phyloP scores from a whole-genome alignment of 2,329 filamentous ascomycete species.

The Aspergillus arachidicola region DNA sequence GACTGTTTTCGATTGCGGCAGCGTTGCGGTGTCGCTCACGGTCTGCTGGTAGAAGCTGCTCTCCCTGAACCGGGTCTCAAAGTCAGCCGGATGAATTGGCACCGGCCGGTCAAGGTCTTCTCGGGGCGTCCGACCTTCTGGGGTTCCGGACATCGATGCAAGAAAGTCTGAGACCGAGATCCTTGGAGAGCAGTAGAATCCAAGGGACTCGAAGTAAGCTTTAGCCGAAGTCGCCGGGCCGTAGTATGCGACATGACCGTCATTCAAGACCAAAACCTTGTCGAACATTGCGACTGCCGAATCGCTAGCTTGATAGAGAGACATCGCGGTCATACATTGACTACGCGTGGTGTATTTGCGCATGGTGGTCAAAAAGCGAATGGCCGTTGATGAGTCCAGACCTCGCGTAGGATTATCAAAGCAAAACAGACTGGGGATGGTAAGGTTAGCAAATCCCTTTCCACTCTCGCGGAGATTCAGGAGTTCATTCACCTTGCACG shows the following conservation, averaged over 20 bases:
- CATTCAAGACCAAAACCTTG: constrained; percentile 77
- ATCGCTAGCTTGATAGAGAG: constrained; percentile 79
- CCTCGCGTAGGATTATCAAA: constrained; percentile 50
- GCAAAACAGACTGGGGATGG: constrained; percentile 58
- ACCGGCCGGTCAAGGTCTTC: neutral
- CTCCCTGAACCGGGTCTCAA: neutral
- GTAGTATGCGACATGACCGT: constrained; percentile 71
- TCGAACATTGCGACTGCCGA: constrained; percentile 75
- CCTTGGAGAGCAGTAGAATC: constrained; percentile 70
- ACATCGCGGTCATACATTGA: constrained; percentile 72
- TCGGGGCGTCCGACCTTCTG: neutral
- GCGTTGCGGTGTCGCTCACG: neutral
- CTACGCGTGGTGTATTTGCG: constrained; percentile 73
- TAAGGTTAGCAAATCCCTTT: constrained; percentile 49
- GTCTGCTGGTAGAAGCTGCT: neutral
- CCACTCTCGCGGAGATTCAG: neutral
- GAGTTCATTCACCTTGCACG: constrained; percentile 49
- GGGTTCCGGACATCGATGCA: constrained; percentile 52
- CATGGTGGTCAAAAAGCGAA: constrained; percentile 66
- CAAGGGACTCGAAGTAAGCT: constrained; percentile 51
- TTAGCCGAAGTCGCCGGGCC: constrained; percentile 67
- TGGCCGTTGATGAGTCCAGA: constrained; percentile 65
- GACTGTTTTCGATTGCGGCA: neutral
- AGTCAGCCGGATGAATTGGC: constrained; percentile 2
- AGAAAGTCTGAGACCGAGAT: constrained; percentile 79